Evolutionary conservation across 495 filamentous ascomycete genomes (phyloP), one percentile per base, ranked within the genome.

Genomic region (Ascobolus immersus): DNA sequence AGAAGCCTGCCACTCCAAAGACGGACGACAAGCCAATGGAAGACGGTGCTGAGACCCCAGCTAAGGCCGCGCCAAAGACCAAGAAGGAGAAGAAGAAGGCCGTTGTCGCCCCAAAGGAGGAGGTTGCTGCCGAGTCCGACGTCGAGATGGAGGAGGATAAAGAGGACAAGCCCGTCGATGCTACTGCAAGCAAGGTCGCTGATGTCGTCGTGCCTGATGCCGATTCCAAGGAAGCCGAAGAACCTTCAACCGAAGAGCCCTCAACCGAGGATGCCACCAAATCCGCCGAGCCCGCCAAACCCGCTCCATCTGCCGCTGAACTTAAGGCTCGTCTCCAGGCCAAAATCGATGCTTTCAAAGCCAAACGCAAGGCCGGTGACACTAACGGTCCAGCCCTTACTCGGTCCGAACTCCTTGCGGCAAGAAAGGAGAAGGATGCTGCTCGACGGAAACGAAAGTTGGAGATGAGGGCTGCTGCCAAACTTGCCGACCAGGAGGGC

Each of bases 391-490:
- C 70, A 17, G 71, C 84, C 25, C 65, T 71, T 28, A 86, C 71
- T 36, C 40, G 41, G 12, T 72, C 86, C 54, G 82, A 93, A 41
- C 63, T 96, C 2, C 73, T 96, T 43, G 89, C 93, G 52, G 61
- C 73, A 11, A 67, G 86, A 3, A 68, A 84, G 32, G 67, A 73
- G 47, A 92, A 90, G 55, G 78, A 84, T 49, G 69, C 76, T 32
- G 62, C 77, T 43, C 71, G 80, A 26, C 79, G 76, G 51, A 69
- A 71, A 23, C 74, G 79, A 51, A 94, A 91, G 56, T 81, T 89
- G 48, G 71, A 77, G 30, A 48, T 77, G 28, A 62, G 81, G 10
- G 59, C 61, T 39, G 64, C 75, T 35, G 72, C 72, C 18, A 79
- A 73, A 50, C 62, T 73, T 35, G 75, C 80, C 43, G 77, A 81